Evolutionary conservation across 2,329 filamentous ascomycete genomes (phyloP), one percentile per base, ranked within the genome.

Genomic region (Davidsoniella virescens): DNA sequence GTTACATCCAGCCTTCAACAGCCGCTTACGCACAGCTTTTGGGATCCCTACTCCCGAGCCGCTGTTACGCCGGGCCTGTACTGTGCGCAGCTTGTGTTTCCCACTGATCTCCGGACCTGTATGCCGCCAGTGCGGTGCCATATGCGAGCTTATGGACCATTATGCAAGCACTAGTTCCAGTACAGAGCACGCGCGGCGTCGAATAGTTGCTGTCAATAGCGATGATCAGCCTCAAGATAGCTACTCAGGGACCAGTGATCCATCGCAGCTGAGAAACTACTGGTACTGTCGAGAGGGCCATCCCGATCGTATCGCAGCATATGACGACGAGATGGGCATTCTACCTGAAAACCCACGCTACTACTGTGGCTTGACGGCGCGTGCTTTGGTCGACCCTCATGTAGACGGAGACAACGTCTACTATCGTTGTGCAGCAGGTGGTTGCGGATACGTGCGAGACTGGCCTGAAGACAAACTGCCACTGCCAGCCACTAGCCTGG

Each of bases 261-360:
- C 8, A 33, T 33, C 29, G 12, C 29, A 33, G 29, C 29, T 33
- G 29, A 33, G 29, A 33, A 33, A 33, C 29, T 33, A 33, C 5
- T 52, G 46, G 50, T 39, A 44, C 20, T 52, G 50, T 25, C 33
- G 43, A 18, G 40, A 49, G 3, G 39, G 37, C 20, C 50, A 52
- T 38, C 25, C 44, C 7, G 33, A 44, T 3, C 39, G 50, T 14
- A 39, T 53, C 7, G 47, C 44, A 7, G 48, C 47, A 3, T 49
- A 42, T 23, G 47, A 53, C 16, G 51, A 53, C 36, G 47, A 50
- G 42, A n/a, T 47, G 25, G 47, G 51, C 20, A 40, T 53, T 33
- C 33, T 53, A n/a, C 44, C 51, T 16, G 51, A 53, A 39, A 53
- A 53, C 41, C 51, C 51, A n/a, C 37, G 51, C 8, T 53, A 47